These are phyloP conservation scores for Salix caprea DNA, from an alignment of 345 rosid genomes.

Conservation along the genomic window DNA sequence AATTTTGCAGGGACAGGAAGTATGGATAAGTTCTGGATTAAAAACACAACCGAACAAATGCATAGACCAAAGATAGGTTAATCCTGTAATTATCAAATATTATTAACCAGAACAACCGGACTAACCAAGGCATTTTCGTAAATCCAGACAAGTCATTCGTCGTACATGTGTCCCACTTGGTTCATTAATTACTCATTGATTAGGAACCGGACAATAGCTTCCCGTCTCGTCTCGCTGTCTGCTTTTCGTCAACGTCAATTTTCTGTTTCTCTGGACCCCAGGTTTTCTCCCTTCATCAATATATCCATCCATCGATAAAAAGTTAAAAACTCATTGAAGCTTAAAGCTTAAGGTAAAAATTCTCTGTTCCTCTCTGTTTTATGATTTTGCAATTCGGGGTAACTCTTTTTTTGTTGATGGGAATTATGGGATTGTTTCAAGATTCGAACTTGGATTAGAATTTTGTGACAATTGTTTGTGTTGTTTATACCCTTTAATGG, in stretches of 20 bases:
- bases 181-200: conserved; percentile 3
- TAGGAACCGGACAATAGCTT: background rate
- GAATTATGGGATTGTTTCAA: background rate
- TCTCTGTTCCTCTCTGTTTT: background rate
- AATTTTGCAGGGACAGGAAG: no score
- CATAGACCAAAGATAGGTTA: background rate
- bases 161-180: background rate
- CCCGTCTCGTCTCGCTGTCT: background rate
- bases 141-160: background rate
- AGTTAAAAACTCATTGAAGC: background rate
- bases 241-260: background rate
- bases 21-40: no score
- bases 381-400: background rate
- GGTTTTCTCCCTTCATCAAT: background rate
- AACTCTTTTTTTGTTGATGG: background rate
- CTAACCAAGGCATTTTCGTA: background rate
- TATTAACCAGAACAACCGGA: background rate
- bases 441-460: background rate
- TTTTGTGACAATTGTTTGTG: background rate
- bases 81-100: background rate
- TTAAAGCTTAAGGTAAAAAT: background rate
- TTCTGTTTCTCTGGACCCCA: background rate
- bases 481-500: background rate
- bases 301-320: background rate
- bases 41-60: no score